Percentiles rank a stretch among this genome's conserved stretches.
These are phyloP conservation scores for Ophiocordyceps camponoti-leonardi DNA, from an alignment of 2,329 filamentous ascomycete genomes.

Conservation along the genomic window DNA sequence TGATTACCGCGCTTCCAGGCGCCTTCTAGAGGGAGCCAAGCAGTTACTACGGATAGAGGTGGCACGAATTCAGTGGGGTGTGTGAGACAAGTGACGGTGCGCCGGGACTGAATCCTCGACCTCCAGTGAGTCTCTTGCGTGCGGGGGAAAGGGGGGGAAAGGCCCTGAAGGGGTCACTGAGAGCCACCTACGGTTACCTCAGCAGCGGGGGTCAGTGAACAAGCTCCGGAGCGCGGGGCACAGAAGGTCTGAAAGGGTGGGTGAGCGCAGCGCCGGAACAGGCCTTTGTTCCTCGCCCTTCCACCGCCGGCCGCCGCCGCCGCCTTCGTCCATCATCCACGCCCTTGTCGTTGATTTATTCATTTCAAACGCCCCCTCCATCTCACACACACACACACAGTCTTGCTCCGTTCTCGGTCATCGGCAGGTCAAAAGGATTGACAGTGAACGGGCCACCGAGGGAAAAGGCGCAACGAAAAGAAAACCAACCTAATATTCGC, in stretches of 20 bases:
- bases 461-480: no score
- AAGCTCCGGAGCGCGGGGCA: neutral
- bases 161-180: no score
- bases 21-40: neutral
- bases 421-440: neutral
- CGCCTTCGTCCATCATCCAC: neutral
- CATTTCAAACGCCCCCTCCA: neutral
- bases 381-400: neutral
- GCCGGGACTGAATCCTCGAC: neutral
- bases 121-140: neutral
- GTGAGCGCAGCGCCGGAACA: neutral
- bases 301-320: neutral
- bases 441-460: no score
- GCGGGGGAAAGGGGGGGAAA: no score
- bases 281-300: neutral
- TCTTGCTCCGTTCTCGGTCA: neutral
- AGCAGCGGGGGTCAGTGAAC: no score
- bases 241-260: neutral
- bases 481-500: no score
- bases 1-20: neutral
- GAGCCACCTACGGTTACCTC: no score
- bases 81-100: slow-evolving; percentile 1
- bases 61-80: neutral
- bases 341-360: neutral
- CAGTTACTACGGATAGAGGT: neutral